These are phyloP conservation scores for Nitzschia sp. DNA, from an alignment of 108 stramenopile species.

Conservation along the genomic window DNA sequence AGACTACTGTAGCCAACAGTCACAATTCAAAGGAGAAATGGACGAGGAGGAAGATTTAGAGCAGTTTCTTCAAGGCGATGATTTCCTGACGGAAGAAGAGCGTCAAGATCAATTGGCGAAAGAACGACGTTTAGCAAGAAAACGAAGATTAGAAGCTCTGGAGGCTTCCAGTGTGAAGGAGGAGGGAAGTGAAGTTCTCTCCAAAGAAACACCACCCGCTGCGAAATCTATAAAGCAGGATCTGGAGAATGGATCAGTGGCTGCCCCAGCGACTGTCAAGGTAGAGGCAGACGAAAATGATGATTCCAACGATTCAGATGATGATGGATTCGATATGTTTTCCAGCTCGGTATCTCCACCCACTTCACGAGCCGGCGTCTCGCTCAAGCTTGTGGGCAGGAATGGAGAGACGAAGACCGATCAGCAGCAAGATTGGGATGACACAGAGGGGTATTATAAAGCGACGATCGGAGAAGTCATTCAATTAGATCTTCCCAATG, in stretches of 20 bases:
- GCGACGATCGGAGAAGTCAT: conserved; percentile 70
- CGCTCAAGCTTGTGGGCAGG: neutral
- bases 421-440: conserved; percentile 86
- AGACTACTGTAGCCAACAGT: no score
- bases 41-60: conserved; percentile 20
- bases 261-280: neutral
- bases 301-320: neutral
- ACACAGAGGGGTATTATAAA: conserved; percentile 97
- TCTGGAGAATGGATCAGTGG: neutral
- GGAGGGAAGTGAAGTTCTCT: no score
- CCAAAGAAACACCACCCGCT: neutral
- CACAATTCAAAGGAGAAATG: neutral
- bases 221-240: neutral
- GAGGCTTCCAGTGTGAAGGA: neutral
- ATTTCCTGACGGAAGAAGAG: conserved; percentile 43
- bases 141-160: conserved; percentile 18
- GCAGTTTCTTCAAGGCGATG: conserved; percentile 22
- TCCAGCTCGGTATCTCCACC: conserved; percentile 31
- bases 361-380: neutral
- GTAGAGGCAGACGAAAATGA: conserved; percentile 4
- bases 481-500: conserved; percentile 8
- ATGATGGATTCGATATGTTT: conserved; percentile 52
- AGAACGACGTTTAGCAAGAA: conserved; percentile 19
- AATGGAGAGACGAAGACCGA: conserved; percentile 21
- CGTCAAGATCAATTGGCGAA: conserved; percentile 43